These are phyloP conservation scores for Tricholomella constricta DNA, from an alignment of 768 basidiomycete species.

Conservation along the genomic window DNA sequence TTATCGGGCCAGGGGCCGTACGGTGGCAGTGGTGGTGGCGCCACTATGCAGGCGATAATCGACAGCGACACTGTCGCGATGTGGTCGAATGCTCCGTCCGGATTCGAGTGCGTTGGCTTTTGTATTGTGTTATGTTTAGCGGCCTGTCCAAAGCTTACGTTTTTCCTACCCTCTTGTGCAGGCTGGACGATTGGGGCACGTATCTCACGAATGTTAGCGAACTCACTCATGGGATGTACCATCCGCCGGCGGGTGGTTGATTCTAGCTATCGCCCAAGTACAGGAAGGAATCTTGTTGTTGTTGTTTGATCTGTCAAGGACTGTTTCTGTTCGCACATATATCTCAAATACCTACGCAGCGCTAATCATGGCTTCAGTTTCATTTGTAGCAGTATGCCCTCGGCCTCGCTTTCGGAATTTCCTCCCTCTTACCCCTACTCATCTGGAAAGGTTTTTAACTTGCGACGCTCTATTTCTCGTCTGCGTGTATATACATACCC, in stretches of 20 bases:
- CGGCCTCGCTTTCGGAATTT: background rate
- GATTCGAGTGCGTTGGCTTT: slow-evolving; percentile 58
- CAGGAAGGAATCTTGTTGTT: too few species aligned
- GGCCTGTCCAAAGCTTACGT: background rate
- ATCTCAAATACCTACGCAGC: background rate
- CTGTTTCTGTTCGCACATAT: background rate
- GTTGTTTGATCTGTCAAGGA: background rate
- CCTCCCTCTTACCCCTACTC: background rate
- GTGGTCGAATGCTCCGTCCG: slow-evolving; percentile 70
- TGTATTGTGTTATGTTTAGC: too few species aligned
- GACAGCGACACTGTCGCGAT: slow-evolving; percentile 60
- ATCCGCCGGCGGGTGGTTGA: background rate
- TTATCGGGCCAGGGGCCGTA: background rate
- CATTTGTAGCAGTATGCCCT: slow-evolving; percentile 11
- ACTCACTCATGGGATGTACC: slow-evolving; percentile 30
- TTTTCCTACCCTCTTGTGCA: slow-evolving; percentile 15
- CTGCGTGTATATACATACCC: background rate
- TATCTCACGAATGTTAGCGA: slow-evolving; percentile 46
- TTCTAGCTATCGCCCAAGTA: background rate
- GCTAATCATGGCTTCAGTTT: background rate
- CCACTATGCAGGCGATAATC: slow-evolving; percentile 24
- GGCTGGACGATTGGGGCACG: slow-evolving; percentile 47
- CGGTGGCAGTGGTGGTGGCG: background rate
- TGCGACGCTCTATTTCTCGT: background rate
- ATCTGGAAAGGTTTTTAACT: background rate